These are phyloP conservation scores for Trifolium fragiferum DNA, from an alignment of 306 rosid genomes.

Conservation along the genomic window DNA sequence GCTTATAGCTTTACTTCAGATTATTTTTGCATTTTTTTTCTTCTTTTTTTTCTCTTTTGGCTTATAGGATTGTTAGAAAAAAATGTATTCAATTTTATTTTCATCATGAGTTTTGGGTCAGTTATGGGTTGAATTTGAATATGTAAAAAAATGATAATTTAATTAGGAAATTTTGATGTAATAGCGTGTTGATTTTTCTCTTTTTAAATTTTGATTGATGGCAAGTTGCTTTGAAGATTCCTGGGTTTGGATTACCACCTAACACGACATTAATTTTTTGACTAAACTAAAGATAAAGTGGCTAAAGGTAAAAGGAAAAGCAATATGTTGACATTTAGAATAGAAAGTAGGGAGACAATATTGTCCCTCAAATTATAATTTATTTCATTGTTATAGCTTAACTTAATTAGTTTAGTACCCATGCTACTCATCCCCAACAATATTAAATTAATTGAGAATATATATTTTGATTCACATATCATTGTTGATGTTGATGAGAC, in stretches of 20 bases:
- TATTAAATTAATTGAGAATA: constrained; percentile 2
- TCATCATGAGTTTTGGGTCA: constrained; percentile 10
- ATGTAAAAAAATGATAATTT: constrained; percentile 2
- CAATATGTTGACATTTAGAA: constrained; percentile 48
- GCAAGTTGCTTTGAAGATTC: constrained; percentile 39
- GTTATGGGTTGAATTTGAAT: constrained; percentile 1
- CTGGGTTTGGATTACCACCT: constrained; percentile 44
- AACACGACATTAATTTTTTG: constrained; percentile 45
- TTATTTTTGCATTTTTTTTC: constrained; percentile 1
- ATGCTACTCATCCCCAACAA: constrained; percentile 14
- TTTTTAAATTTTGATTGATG: neutral
- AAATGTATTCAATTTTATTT: neutral
- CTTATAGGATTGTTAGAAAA: constrained; percentile 15
- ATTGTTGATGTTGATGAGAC: constrained; percentile 36
- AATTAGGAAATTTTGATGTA: constrained; percentile 16
- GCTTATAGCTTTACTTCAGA: too few species aligned
- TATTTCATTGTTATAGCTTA: constrained; percentile 11
- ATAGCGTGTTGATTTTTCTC: constrained; percentile 38
- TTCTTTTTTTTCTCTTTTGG: neutral
- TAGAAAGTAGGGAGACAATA: constrained; percentile 30
- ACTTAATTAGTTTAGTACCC: constrained; percentile 9
- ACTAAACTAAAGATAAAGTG: constrained; percentile 47
- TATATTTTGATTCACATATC: constrained; percentile 18
- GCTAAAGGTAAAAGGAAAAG: constrained; percentile 43
- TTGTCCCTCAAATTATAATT: constrained; percentile 26